A percentile compares a stretch with the other conserved stretches of the same genome.
Evolutionary conservation across 352 stramenopile genomes (phyloP).

Genomic region (Thalassiosira mediterranea): DNA sequence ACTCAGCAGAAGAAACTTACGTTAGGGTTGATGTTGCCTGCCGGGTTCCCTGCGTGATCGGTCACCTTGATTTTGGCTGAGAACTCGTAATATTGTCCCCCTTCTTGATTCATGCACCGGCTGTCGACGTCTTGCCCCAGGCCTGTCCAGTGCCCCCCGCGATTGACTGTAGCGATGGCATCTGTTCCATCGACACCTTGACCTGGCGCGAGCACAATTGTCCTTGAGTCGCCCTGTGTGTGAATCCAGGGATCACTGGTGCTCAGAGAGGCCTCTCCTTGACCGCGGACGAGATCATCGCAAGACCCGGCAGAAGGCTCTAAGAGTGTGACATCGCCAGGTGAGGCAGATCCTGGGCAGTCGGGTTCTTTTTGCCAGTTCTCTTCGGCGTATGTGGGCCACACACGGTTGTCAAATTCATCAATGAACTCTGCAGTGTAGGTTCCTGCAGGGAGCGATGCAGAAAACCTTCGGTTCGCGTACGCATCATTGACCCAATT

Average conservation of each 20-base stretch:
- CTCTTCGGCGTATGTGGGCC: constrained; percentile 52
- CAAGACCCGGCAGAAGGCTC: constrained; percentile 44
- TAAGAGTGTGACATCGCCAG: constrained; percentile 38
- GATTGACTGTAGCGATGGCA: constrained; percentile 42
- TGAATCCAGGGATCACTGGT: constrained; percentile 40
- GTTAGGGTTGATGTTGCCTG: not conserved
- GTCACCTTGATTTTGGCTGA: constrained; percentile 50
- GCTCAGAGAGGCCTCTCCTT: constrained; percentile 22
- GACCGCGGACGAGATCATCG: constrained; percentile 42
- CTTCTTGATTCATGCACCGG: constrained; percentile 35
- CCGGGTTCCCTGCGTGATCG: constrained; percentile 18
- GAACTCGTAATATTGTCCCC: constrained; percentile 52
- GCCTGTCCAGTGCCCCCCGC: constrained; percentile 30
- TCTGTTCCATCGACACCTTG: constrained; percentile 33
- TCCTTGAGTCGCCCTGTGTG: constrained; percentile 4
- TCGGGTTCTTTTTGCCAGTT: constrained; percentile 46
- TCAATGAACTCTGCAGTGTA: constrained; percentile 59
- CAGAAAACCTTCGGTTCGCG: constrained; percentile 37
- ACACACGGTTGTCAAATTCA: constrained; percentile 30
- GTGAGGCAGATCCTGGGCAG: constrained; percentile 31
- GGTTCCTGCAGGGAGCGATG: constrained; percentile 42
- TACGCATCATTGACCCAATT: constrained; percentile 14
- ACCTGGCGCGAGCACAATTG: not conserved
- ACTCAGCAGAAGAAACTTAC: not conserved
- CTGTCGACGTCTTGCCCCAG: constrained; percentile 51